Base-by-base conservation (phyloP, 805 yeast species). In the Lachancea dasiensis region DNA sequence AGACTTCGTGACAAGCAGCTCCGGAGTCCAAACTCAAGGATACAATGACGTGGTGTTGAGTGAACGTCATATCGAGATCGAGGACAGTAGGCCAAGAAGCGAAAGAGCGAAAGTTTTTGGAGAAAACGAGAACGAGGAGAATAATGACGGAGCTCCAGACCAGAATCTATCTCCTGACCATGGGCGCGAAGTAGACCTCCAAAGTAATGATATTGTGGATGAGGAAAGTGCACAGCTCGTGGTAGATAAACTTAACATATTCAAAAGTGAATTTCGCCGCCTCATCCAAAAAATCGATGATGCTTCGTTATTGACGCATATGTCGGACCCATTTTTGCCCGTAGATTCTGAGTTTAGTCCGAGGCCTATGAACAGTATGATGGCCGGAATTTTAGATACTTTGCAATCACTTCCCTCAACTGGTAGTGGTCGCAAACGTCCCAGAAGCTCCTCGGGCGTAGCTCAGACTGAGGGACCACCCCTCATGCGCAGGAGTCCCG, bases 281-380 rank as follows among this genome's bases (percentile, higher is more conserved):
- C 40, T 50, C 42, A 50, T 48, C 11, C 19, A 30, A n/a, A 45
- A 37, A 30, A 37, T 50, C 13, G 54, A 50, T 28, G 40, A 36
- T 5, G 49, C 47, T 6, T 42, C 45, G 15, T 24, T 42, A 7
- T 40, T 15, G 6, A 31, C 42, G 8, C 34, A 34, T 8, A 31
- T 21, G 9, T 27, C 34, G 7, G 18, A 27, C 14, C 13, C 22
- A 3, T 16, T 3, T 4, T 11, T 22, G 17, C n/a, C 15, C 10
- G 10, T 25, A 6, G 22, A 21, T 16, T n/a, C 20, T 10, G 34
- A n/a, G 14, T 10, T 14, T 5, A 17, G 26, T 2, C 29, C 37
- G 2, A 24, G 27, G 29, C 13, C 24, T 11, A 32, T 28, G 33
- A 33, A 24, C 16, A 27, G 28, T 11, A 19, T 38, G 17, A 34